Conservation (phyloP, 1,139 yeast species). For the Arxiozyma slooffiae region DNA sequence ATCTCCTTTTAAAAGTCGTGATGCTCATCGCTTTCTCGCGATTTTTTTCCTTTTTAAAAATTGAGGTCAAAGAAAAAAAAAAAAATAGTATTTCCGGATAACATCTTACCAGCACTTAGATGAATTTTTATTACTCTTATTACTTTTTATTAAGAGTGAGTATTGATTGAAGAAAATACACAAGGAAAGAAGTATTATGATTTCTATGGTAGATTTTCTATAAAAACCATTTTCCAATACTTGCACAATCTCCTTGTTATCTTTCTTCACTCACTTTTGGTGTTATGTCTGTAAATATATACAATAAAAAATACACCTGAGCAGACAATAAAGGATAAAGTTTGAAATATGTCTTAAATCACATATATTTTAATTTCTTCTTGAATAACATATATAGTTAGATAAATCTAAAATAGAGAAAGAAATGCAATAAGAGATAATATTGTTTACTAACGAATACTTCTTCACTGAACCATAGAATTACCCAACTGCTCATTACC, state of each 20-base stretch:
- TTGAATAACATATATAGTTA: background rate
- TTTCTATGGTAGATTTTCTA: background rate
- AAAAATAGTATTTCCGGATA: constrained; percentile 3
- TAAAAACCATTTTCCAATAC: background rate
- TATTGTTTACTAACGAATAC: constrained; percentile 14
- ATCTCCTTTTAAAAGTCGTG: background rate
- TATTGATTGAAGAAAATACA: too few relatives aligned
- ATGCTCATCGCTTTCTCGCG: constrained; percentile 1
- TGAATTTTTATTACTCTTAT: background rate
- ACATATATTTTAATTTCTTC: too few relatives aligned
- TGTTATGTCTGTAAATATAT: too few relatives aligned
- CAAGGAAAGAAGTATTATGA: background rate
- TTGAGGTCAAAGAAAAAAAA: background rate
- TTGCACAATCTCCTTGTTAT: background rate
- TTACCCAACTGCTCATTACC: constrained; percentile 41
- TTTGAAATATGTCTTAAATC: background rate
- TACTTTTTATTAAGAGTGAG: background rate
- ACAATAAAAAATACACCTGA: background rate
- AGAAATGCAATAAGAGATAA: too few relatives aligned
- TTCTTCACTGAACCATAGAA: constrained; percentile 27
- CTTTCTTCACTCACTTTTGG: background rate
- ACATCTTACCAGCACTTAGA: background rate
- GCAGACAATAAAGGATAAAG: too few relatives aligned
- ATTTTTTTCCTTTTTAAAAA: background rate
- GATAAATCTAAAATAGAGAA: background rate